These are phyloP conservation scores for Trichophyton equinum DNA, from an alignment of 2,329 filamentous ascomycete species.

Conservation along the genomic window DNA sequence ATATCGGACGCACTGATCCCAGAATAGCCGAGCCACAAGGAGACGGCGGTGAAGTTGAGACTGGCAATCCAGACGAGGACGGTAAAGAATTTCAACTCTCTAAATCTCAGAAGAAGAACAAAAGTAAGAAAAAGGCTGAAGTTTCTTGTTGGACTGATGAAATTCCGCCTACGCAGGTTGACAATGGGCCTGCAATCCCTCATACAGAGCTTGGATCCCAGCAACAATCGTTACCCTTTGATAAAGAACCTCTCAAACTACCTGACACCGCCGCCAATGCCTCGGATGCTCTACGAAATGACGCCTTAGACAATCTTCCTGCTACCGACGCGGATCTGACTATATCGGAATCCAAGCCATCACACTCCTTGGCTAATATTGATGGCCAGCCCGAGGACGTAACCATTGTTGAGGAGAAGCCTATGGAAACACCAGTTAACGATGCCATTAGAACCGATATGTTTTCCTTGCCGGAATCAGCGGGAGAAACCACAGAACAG, in stretches of 20 bases:
- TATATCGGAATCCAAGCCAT: not conserved
- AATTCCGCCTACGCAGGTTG: constrained; percentile 33
- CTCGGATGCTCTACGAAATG: not conserved
- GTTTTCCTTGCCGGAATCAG: not conserved
- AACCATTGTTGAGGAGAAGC: not conserved
- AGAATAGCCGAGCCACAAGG: not conserved
- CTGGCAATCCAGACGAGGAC: constrained; percentile 23
- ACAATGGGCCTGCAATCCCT: constrained; percentile 19
- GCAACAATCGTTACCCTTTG: not conserved
- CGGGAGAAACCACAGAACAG: not conserved
- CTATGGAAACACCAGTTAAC: not conserved
- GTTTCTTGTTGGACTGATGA: constrained; percentile 34
- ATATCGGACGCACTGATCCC: not conserved
- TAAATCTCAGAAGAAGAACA: constrained; percentile 26
- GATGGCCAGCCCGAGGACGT: not conserved
- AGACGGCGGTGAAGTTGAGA: not conserved
- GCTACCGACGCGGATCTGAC: not conserved
- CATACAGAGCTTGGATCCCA: not conserved
- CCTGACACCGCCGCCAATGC: not conserved
- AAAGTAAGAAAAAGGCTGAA: constrained; percentile 26
- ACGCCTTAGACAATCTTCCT: not conserved
- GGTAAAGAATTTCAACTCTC: constrained; percentile 36
- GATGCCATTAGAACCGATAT: not conserved
- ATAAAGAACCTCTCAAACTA: not conserved
- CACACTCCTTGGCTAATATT: not conserved